A percentile compares a stretch with the other conserved stretches of the same genome.
These are phyloP conservation scores for Fomes fomentarius DNA, from an alignment of 1,284 basidiomycete species.

Conservation along the genomic window DNA sequence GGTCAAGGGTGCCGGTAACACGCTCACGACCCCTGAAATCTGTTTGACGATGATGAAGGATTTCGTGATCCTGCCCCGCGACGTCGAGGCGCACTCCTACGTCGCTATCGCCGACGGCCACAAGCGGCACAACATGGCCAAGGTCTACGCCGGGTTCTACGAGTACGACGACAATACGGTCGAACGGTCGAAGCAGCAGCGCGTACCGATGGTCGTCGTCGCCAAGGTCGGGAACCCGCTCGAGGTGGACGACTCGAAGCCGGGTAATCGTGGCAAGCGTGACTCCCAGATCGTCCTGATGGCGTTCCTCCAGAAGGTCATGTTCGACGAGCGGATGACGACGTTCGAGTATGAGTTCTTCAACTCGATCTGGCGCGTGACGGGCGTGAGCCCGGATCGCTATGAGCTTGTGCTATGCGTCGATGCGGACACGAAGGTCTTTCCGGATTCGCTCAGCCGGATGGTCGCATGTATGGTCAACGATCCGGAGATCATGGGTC, in stretches of 20 bases:
- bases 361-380: slow-evolving; percentile 94
- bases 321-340: slow-evolving; percentile 99
- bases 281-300: slow-evolving; percentile 98
- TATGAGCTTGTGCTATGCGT: slow-evolving; percentile 97
- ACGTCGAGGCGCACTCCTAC: slow-evolving; percentile 95
- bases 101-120: slow-evolving; percentile 99
- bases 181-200: slow-evolving; percentile 94
- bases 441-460: slow-evolving; percentile 90
- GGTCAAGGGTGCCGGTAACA: slow-evolving; percentile 94
- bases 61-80: slow-evolving; percentile 79
- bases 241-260: slow-evolving; percentile 88
- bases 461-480: slow-evolving; percentile 96
- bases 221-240: slow-evolving; percentile 94
- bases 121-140: slow-evolving; percentile 99
- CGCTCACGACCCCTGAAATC: slow-evolving; percentile 91
- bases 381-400: slow-evolving; percentile 94
- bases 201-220: slow-evolving; percentile 93
- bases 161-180: slow-evolving; percentile 92
- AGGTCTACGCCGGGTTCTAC: slow-evolving; percentile 98
- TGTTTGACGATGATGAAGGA: slow-evolving; percentile 98
- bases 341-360: slow-evolving; percentile 99
- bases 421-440: slow-evolving; percentile 98
- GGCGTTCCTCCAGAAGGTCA: slow-evolving; percentile 98
- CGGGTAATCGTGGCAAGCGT: slow-evolving; percentile 98
- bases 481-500: slow-evolving; percentile 97